Evolutionary conservation across 371 early-diverging fungal species (phyloP), one percentile per base, ranked within the genome.

Genomic region (Circinella minor): DNA sequence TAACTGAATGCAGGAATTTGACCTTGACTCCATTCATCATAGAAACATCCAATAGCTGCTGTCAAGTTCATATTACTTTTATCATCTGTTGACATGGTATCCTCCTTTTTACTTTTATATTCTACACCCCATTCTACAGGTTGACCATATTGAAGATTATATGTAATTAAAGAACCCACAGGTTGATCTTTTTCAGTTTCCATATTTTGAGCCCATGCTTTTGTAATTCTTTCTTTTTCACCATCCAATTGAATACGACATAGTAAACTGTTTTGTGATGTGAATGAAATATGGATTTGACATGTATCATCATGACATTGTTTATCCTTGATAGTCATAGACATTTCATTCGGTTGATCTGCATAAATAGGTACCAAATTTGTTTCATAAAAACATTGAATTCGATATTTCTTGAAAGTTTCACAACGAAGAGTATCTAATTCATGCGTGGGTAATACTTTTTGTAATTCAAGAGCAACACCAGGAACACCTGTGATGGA

Each of bases 11-110:
- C 83, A 17, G 83, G 83, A 18, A 83, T 54, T 46, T 83, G 74
- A 4, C 63, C 62, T 3, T 79, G 34, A 15, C 69, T 76, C 83
- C 83, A 83, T 68, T 83, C 83, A 68, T 83, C 83, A 65, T 83
- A 83, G 59, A 73, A 68, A 36, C 89, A 89, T 20, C 76, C 36
- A 14, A 55, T 38, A 3, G 37, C 14, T 3, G 68, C 68, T 10
- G 15, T 54, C n/a, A 48, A 36, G 27, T 3, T 43, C 9, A 11
- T 11, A 43, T 43, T 27, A 27, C 27, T 27, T 27, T 27, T 27
- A 27, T 27, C 47, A 37, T 15, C 66, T 55, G 7, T 77, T 66
- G 5, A 66, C 61, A 39, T 71, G 69, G n/a, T n/a, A n/a, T n/a
- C n/a, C n/a, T n/a, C n/a, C 47, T 7, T 27, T 13, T 48, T 18